Conservation (phyloP, 2,329 filamentous ascomycete genomes). For the Aspergillus phoenicis region DNA sequence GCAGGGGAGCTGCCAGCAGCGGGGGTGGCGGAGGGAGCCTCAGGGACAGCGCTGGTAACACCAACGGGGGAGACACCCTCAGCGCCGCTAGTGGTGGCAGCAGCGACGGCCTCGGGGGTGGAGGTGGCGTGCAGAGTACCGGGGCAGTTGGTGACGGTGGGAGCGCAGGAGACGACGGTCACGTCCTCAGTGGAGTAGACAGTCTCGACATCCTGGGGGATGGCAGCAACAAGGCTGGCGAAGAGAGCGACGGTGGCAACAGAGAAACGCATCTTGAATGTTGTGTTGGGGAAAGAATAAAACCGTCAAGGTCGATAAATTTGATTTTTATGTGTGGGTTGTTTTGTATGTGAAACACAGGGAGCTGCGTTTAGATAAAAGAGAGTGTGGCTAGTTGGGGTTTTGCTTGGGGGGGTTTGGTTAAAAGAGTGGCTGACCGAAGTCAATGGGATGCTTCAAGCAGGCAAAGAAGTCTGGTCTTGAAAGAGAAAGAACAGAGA, state of each 20-base stretch:
- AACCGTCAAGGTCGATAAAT: conserved; percentile 35
- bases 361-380: conserved; percentile 21
- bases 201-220: conserved; percentile 44
- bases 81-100: conserved; percentile 12
- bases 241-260: conserved; percentile 45
- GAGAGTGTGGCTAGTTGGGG: conserved; percentile 39
- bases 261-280: conserved; percentile 50
- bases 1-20: conserved; percentile 12
- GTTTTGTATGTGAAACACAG: conserved; percentile 11
- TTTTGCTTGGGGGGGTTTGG: not conserved
- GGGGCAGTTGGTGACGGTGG: conserved; percentile 64
- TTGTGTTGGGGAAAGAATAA: conserved; percentile 25
- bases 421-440: conserved; percentile 49
- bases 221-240: conserved; percentile 44
- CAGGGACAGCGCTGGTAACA: conserved; percentile 10
- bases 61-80: conserved; percentile 9
- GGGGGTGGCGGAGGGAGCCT: conserved; percentile 5
- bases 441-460: conserved; percentile 43
- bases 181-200: conserved; percentile 62
- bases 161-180: conserved; percentile 65
- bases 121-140: conserved; percentile 26
- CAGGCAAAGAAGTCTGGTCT: conserved; percentile 35
- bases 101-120: conserved; percentile 28
- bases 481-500: conserved; percentile 31
- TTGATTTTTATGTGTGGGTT: conserved; percentile 3